Conservation (phyloP, 2,329 filamentous ascomycete species). For the Gaeumannomyces sp. region DNA sequence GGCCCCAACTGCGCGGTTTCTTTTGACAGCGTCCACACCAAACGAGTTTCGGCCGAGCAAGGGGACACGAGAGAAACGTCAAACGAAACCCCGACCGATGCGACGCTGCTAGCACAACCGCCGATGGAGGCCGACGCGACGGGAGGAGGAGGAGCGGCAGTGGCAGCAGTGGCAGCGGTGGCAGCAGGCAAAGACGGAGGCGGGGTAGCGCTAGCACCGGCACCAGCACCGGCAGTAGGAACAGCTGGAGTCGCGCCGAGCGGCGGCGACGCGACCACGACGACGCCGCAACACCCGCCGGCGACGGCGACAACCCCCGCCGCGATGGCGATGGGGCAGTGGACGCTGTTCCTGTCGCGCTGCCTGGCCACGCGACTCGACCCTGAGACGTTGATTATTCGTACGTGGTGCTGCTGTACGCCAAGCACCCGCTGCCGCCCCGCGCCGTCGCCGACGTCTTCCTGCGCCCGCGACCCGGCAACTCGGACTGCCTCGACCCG, state of each 20-base stretch:
- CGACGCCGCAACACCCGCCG: background rate
- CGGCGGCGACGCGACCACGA: slow-evolving; percentile 1
- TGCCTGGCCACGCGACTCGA: slow-evolving; percentile 48
- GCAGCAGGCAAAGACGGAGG: background rate
- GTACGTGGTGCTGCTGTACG: slow-evolving; percentile 42
- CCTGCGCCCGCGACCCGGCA: slow-evolving; percentile 45
- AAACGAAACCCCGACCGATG: background rate
- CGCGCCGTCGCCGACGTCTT: slow-evolving; percentile 50
- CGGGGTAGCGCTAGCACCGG: too few species aligned
- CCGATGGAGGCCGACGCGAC: background rate
- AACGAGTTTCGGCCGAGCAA: background rate
- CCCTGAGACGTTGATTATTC: slow-evolving; percentile 45
- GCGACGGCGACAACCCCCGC: slow-evolving; percentile 6
- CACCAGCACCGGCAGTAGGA: background rate
- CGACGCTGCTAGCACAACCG: background rate
- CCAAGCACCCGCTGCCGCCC: slow-evolving; percentile 46
- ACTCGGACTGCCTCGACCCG: slow-evolving; percentile 48
- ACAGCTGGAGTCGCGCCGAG: too few species aligned
- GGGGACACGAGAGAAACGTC: background rate
- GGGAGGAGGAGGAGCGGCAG: background rate
- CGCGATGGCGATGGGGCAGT: slow-evolving; percentile 27
- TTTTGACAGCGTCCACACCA: background rate
- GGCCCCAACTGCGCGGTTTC: background rate
- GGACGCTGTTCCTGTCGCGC: slow-evolving; percentile 44
- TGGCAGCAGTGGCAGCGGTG: background rate